phyloP scores from a whole-genome alignment of 148 eudicot genomes.

The Salicornia ramosissima region DNA sequence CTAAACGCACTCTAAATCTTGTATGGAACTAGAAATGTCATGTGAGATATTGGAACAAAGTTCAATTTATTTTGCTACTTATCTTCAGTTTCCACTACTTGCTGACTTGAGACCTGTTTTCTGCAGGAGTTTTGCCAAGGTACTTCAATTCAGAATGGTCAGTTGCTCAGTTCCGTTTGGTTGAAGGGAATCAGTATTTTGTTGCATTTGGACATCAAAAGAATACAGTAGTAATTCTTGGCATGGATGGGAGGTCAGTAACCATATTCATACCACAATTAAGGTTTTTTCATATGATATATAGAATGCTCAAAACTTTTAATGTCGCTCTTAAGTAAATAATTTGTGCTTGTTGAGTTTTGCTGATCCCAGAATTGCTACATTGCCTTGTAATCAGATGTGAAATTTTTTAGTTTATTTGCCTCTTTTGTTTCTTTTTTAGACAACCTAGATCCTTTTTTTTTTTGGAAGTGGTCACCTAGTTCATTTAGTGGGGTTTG shows the following conservation, averaged over 20 bases:
- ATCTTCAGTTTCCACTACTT: background rate
- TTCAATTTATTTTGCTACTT: background rate
- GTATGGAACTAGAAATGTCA: background rate
- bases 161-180: conserved; percentile 72
- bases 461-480: too few species aligned
- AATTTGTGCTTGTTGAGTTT: background rate
- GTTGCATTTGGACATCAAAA: conserved; percentile 91
- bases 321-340: background rate
- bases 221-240: conserved; percentile 70
- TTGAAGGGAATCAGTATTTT: conserved; percentile 70
- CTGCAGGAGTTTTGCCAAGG: conserved; percentile 73
- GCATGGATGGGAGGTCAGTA: conserved; percentile 85
- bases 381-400: background rate
- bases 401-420: background rate
- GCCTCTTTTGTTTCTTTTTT: background rate
- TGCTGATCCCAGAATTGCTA: background rate
- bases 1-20: too few species aligned
- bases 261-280: background rate
- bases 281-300: background rate
- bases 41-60: background rate
- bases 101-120: conserved; percentile 20
- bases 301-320: background rate
- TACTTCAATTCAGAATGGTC: conserved; percentile 97
- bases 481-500: too few species aligned
- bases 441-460: background rate